These are phyloP conservation scores for Zizania latifolia DNA, from an alignment of 176 grass and related monocot species.

Conservation along the genomic window DNA sequence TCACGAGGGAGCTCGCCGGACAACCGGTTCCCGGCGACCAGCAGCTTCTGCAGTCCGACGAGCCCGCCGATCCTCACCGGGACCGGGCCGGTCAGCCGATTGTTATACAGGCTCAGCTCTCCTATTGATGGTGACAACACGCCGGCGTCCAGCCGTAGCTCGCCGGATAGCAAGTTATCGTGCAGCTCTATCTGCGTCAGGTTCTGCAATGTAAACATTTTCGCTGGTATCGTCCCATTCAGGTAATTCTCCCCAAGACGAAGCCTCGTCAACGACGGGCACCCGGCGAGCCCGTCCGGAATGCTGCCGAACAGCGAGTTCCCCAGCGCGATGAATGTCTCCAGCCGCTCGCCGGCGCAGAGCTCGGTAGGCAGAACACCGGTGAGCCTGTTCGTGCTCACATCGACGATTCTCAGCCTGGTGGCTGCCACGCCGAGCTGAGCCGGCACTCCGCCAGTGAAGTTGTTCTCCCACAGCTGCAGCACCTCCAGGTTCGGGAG, in stretches of 20 bases:
- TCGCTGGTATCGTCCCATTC: constrained; percentile 64
- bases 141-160: constrained; percentile 38
- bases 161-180: constrained; percentile 69
- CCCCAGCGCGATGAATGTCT: constrained; percentile 77
- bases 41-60: constrained; percentile 69
- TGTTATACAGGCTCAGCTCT: constrained; percentile 69
- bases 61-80: constrained; percentile 57
- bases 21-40: constrained; percentile 53
- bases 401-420: constrained; percentile 55
- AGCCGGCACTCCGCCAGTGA: constrained; percentile 63
- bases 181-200: constrained; percentile 89
- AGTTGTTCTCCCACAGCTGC: constrained; percentile 96
- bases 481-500: constrained; percentile 82
- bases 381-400: constrained; percentile 76
- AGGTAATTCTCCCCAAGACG: constrained; percentile 80
- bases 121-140: constrained; percentile 54
- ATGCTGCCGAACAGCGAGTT: constrained; percentile 79
- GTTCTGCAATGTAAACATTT: constrained; percentile 61
- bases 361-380: constrained; percentile 58
- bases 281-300: constrained; percentile 48
- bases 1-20: constrained; percentile 50
- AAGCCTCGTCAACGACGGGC: constrained; percentile 56
- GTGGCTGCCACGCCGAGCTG: constrained; percentile 53
- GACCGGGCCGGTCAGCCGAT: constrained; percentile 48
- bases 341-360: constrained; percentile 50